Evolutionary conservation across 805 yeast species (phyloP), one percentile per base, ranked within the genome.

Genomic region (Zygosaccharomyces bisporus): DNA sequence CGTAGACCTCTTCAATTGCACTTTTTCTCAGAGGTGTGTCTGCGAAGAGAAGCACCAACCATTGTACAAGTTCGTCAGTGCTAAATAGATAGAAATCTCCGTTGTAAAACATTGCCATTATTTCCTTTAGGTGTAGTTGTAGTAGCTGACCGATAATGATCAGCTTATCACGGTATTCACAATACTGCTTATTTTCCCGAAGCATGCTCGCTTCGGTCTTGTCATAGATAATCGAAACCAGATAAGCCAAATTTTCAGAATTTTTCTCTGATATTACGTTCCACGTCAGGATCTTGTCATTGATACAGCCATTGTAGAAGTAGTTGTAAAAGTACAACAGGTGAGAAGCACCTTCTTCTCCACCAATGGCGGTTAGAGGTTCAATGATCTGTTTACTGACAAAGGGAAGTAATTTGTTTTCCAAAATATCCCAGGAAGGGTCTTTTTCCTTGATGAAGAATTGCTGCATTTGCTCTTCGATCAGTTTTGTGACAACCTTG

Each of bases 31-130:
- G 41, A 12, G 61, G 58, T 9, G 72, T 69, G 35, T 69, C 71
- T n/a, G 71, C 71, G 51, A 69, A 69, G n/a, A 70, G 46, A 42
- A 66, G 50, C 30, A 56, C 56, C n/a, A 70, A 51, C 65, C 71
- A 59, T 25, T 57, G 54, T 10, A 69, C 54, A 4, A 70, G 46
- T 45, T 70, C 73, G 1, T 58, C 57, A 0, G 74, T 70, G 2
- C 56, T 43, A 41, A 69, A 62, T 37, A 69, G 59, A 43, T 55
- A 70, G 34, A 70, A 67, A 41, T 68, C 74, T 16, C 71, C 74
- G 41, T 64, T 60, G 36, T 68, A 68, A 34, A 70, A 70, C 58
- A 61, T 53, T 7, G 65, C 63, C 70, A 69, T 64, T 20, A 70
- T 69, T 4, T 70, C 71, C 32, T 61, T 64, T 46, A 70, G 43